Evolutionary conservation across 2,329 filamentous ascomycete species (phyloP).

Genomic region (Capronia coronata): DNA sequence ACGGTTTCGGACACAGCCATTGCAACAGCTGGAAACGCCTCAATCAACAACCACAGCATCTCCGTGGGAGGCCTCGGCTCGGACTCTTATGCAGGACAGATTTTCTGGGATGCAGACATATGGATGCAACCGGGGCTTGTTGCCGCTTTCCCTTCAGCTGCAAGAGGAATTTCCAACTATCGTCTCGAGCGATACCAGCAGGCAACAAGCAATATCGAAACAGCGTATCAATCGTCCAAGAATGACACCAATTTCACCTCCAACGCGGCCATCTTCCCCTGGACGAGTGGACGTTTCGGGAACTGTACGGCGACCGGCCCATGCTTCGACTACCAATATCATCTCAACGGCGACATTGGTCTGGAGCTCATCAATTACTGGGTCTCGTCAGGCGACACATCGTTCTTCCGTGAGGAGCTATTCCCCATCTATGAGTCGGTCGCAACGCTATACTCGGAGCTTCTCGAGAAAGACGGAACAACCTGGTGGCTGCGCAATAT

Average conservation of each 20-base stretch:
- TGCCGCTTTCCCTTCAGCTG: slow-evolving; percentile 55
- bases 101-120: slow-evolving; percentile 62
- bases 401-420: slow-evolving; percentile 49
- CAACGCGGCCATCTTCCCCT: slow-evolving; percentile 58
- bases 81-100: slow-evolving; percentile 59
- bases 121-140: slow-evolving; percentile 65
- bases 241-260: slow-evolving; percentile 52
- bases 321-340: slow-evolving; percentile 67
- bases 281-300: slow-evolving; percentile 61
- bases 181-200: slow-evolving; percentile 54
- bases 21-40: slow-evolving; percentile 39
- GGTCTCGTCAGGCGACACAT: slow-evolving; percentile 53
- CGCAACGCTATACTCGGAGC: slow-evolving; percentile 55
- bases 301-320: slow-evolving; percentile 60
- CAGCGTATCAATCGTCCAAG: slow-evolving; percentile 52
- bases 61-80: slow-evolving; percentile 62
- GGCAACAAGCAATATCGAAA: slow-evolving; percentile 54
- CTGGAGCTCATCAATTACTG: slow-evolving; percentile 57
- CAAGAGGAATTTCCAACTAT: slow-evolving; percentile 59
- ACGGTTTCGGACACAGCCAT: slow-evolving; percentile 51
- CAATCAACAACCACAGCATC: slow-evolving; percentile 57
- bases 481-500: slow-evolving; percentile 53
- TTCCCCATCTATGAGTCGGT: slow-evolving; percentile 60
- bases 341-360: slow-evolving; percentile 64
- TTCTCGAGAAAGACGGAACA: slow-evolving; percentile 55